Conservation (phyloP, 2,329 filamentous ascomycete genomes). For the Coniochaeta hoffmannii region DNA sequence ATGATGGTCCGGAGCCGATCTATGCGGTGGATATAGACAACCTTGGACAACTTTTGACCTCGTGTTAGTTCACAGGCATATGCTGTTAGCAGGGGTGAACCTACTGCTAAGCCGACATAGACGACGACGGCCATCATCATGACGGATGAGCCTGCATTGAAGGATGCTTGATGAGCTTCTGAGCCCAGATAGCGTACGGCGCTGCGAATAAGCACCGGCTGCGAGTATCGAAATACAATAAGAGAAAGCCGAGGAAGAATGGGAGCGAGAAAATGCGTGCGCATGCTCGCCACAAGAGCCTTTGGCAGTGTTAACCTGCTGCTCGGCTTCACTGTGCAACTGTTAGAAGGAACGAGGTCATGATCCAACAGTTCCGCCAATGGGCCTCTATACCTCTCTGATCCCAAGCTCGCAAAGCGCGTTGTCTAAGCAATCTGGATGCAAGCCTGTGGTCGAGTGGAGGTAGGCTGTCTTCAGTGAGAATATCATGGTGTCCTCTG, state of each 20-base stretch:
- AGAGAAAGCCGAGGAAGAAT: not conserved
- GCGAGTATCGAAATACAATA: not conserved
- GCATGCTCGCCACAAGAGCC: not conserved
- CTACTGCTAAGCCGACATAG: not conserved
- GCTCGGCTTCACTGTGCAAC: not conserved
- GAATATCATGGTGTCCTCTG: not conserved
- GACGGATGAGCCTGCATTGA: not conserved
- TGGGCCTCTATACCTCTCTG: not conserved
- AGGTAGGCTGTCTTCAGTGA: not conserved
- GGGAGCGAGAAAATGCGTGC: not conserved
- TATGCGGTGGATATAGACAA: not conserved
- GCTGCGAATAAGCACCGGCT: not conserved
- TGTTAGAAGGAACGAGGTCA: not conserved
- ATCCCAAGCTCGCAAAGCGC: not conserved
- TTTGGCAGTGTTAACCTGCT: not conserved
- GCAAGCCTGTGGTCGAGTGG: not conserved
- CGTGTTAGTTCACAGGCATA: not conserved
- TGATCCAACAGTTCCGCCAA: too few relatives aligned
- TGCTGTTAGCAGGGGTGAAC: too few relatives aligned
- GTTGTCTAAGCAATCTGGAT: not conserved
- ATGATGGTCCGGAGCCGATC: not conserved
- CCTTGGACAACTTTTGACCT: not conserved
- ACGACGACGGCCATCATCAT: not conserved
- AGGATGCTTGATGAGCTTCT: not conserved
- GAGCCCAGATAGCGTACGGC: not conserved